A percentile compares a stretch with the other conserved stretches of the same genome.
These are phyloP conservation scores for Penicillium robsamsonii DNA, from an alignment of 495 filamentous ascomycete species.

Conservation along the genomic window DNA sequence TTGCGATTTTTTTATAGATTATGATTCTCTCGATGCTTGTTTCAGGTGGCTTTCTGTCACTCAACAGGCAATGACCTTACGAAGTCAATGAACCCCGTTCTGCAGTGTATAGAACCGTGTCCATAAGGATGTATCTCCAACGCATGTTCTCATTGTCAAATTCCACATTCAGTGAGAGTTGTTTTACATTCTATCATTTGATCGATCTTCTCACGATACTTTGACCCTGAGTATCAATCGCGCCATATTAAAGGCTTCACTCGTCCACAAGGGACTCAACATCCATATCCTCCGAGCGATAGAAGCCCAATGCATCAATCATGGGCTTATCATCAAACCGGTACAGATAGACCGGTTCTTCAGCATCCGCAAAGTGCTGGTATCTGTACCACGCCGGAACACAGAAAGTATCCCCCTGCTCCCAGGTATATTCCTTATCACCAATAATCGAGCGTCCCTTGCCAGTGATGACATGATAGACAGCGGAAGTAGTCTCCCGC, in stretches of 20 bases:
- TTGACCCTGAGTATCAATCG: not conserved
- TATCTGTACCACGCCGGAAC: constrained; percentile 45
- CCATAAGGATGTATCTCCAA: not conserved
- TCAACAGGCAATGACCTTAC: constrained; percentile 1
- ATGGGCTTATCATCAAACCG: constrained; percentile 49
- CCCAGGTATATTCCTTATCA: constrained; percentile 33
- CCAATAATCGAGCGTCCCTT: constrained; percentile 34
- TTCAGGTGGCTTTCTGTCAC: not conserved
- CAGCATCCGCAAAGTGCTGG: constrained; percentile 38
- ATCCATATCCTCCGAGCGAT: constrained; percentile 38
- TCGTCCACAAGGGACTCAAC: constrained; percentile 23
- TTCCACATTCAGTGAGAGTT: not conserved
- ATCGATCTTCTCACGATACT: not conserved
- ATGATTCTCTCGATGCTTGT: not conserved
- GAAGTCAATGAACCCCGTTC: constrained; percentile 6
- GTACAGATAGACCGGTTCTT: constrained; percentile 43
- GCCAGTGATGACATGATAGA: constrained; percentile 44
- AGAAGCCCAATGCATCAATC: constrained; percentile 44
- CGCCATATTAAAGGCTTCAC: not conserved
- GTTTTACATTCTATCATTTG: not conserved
- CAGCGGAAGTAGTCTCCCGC: constrained; percentile 41
- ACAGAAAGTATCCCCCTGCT: constrained; percentile 44
- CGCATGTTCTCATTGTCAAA: not conserved
- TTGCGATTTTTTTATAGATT: constrained; percentile 7
- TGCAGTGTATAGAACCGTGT: not conserved